These are phyloP conservation scores for Skeletonema marinoi DNA, from an alignment of 108 stramenopile genomes.

Conservation along the genomic window DNA sequence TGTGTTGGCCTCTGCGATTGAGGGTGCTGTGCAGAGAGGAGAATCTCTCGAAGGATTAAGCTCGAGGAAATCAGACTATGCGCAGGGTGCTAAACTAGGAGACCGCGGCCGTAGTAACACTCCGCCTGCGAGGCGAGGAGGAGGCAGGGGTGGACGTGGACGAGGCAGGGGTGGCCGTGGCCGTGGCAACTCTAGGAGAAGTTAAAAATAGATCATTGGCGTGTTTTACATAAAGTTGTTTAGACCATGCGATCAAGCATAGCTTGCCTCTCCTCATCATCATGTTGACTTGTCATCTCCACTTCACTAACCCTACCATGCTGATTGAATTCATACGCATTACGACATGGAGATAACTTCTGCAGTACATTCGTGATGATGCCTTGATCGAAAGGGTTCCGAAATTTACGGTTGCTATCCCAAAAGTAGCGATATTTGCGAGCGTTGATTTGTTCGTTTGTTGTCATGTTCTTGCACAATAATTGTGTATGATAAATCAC, in stretches of 20 bases:
- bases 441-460: slow-evolving; percentile 92
- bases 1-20: slow-evolving; percentile 86
- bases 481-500: slow-evolving; percentile 89
- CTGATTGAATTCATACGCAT: slow-evolving; percentile 20
- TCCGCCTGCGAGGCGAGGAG: slow-evolving; percentile 10
- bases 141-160: slow-evolving; percentile 24
- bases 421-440: slow-evolving; percentile 84
- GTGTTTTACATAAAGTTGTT: not conserved
- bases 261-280: slow-evolving; percentile 15
- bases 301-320: not conserved
- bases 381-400: slow-evolving; percentile 91
- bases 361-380: slow-evolving; percentile 50
- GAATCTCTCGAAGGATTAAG: slow-evolving; percentile 82
- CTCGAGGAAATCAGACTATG: slow-evolving; percentile 84
- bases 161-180: slow-evolving; percentile 14
- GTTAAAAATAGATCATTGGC: not conserved
- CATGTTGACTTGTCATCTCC: slow-evolving; percentile 4
- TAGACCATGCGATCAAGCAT: slow-evolving; percentile 19
- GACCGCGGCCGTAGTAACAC: not conserved
- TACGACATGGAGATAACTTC: slow-evolving; percentile 42
- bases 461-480: slow-evolving; percentile 85
- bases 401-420: slow-evolving; percentile 57
- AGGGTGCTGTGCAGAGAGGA: slow-evolving; percentile 75
- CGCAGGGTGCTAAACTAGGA: slow-evolving; percentile 53
- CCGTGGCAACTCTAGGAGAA: slow-evolving; percentile 1